Evolutionary conservation across 2,329 filamentous ascomycete species (phyloP).

Genomic region (Venturia oleaginea): DNA sequence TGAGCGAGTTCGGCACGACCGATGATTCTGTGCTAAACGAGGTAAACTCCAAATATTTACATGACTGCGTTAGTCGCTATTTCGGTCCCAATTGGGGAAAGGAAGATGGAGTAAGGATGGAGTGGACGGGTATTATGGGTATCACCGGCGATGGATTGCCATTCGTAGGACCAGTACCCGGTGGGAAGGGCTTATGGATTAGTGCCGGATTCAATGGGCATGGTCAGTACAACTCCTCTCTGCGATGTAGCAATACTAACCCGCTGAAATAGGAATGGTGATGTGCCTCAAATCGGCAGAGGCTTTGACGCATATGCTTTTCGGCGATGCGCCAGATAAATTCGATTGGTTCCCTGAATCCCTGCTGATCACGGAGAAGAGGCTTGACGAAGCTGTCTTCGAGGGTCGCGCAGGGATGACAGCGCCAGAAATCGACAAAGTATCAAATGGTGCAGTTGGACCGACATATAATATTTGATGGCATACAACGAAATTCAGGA

Average conservation of each 20-base stretch:
- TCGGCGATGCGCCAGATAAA: conserved; percentile 23
- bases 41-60: conserved; percentile 48
- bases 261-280: conserved; percentile 43
- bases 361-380: conserved; percentile 40
- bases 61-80: conserved; percentile 31
- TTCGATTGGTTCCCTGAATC: conserved; percentile 46
- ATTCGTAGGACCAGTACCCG: conserved; percentile 60
- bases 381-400: conserved; percentile 28
- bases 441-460: background rate
- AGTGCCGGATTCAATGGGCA: conserved; percentile 60
- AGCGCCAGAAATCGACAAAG: background rate
- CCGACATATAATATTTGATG: background rate
- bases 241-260: background rate
- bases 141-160: conserved; percentile 59
- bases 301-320: conserved; percentile 48
- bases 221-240: conserved; percentile 32
- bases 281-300: conserved; percentile 51
- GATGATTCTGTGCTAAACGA: conserved; percentile 52
- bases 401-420: conserved; percentile 17
- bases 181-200: conserved; percentile 50
- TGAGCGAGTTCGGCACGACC: conserved; percentile 46
- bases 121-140: conserved; percentile 77
- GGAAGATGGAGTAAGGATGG: conserved; percentile 36
- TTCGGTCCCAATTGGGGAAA: conserved; percentile 41
- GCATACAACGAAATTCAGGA: background rate